phyloP scores from a whole-genome alignment of 352 stramenopile species.

The Phytopythium delawarense region DNA sequence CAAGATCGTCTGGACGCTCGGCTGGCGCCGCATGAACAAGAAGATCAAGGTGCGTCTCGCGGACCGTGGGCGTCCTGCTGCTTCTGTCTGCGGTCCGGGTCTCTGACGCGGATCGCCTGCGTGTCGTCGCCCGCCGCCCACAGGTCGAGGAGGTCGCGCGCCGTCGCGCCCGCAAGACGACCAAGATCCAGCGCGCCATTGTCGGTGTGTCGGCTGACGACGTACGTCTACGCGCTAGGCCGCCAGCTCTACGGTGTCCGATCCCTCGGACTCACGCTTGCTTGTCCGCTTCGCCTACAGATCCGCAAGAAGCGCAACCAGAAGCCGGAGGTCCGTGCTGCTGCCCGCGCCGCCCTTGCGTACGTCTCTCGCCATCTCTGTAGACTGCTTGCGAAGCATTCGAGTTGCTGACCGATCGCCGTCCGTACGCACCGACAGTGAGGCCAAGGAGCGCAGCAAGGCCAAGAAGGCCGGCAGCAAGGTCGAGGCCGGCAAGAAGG shows the following conservation, averaged over 20 bases:
- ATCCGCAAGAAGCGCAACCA: conserved; percentile 98
- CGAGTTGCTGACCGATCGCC: not conserved
- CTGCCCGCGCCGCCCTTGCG: conserved; percentile 90
- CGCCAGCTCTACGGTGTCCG: not conserved
- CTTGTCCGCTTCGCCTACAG: conserved; percentile 13
- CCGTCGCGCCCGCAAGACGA: conserved; percentile 90
- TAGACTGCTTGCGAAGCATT: not conserved
- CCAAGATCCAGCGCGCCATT: conserved; percentile 97
- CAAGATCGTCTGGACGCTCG: conserved; percentile 98
- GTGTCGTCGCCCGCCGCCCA: not conserved
- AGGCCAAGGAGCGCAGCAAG: conserved; percentile 89
- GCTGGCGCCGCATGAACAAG: conserved; percentile 98
- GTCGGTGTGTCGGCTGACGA: conserved; percentile 96
- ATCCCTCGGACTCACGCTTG: not conserved
- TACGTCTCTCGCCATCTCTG: conserved; percentile 34
- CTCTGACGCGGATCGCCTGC: not conserved
- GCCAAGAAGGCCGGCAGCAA: conserved; percentile 71
- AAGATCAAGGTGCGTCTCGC: conserved; percentile 91
- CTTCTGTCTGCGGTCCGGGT: not conserved
- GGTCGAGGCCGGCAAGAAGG: conserved; percentile 56
- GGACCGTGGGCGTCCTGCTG: not conserved
- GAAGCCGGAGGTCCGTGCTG: conserved; percentile 92
- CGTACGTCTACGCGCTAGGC: conserved; percentile 23
- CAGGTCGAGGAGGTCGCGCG: conserved; percentile 78
- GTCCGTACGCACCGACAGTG: conserved; percentile 17